These are phyloP conservation scores for Saururus chinensis DNA, from an alignment of 164 flowering plant genomes.

Conservation along the genomic window DNA sequence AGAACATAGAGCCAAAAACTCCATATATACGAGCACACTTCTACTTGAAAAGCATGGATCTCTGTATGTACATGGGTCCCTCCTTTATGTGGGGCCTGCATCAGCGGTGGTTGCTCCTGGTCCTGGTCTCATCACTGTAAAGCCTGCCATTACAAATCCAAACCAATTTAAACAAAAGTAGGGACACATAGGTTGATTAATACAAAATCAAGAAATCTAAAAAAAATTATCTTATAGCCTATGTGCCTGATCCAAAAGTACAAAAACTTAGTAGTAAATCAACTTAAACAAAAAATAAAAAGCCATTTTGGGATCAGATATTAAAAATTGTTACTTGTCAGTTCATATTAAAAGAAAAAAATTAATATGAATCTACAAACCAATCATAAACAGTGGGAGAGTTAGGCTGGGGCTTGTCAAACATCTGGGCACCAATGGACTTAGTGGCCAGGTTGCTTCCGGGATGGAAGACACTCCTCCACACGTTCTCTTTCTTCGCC, in stretches of 20 bases:
- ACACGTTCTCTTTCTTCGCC: conserved; percentile 54
- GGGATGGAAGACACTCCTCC: conserved; percentile 97
- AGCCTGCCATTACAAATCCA: conserved; percentile 15
- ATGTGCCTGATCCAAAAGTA: too few species aligned
- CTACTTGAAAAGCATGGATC: too few species aligned
- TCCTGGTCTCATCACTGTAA: conserved; percentile 25
- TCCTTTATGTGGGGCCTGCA: background rate
- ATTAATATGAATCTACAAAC: conserved; percentile 17
- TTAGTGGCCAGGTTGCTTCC: conserved; percentile 86
- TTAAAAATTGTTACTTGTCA: background rate
- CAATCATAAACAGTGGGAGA: conserved; percentile 95
- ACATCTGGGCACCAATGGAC: conserved; percentile 40
- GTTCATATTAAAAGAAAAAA: background rate
- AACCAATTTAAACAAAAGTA: too few species aligned
- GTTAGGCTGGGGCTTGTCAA: conserved; percentile 79
- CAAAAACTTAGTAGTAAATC: too few species aligned
- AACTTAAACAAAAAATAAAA: too few species aligned
- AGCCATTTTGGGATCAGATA: too few species aligned
- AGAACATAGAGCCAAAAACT: too few species aligned
- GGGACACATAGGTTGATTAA: too few species aligned
- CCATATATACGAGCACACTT: too few species aligned
- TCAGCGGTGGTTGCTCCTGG: conserved; percentile 25
- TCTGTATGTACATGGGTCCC: too few species aligned
- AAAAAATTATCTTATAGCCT: too few species aligned
- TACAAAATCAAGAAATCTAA: too few species aligned